Base-by-base conservation (phyloP, 352 stramenopile genomes). In the Globisporangium cystogenes region DNA sequence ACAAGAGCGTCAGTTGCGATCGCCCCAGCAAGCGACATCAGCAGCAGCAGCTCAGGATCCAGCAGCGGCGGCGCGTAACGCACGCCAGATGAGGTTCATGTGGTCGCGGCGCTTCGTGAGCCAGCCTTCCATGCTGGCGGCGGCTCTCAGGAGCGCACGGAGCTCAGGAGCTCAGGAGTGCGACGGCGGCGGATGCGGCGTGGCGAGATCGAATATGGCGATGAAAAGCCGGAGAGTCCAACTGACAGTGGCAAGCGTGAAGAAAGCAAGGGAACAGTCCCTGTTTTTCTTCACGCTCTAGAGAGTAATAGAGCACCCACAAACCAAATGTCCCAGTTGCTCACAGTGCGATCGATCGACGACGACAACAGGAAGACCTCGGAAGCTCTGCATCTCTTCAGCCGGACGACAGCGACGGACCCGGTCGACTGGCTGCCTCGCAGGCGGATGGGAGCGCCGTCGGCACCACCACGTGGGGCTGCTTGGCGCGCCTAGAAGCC, bases 11-110 rank as follows among this genome's bases (percentile, higher is more conserved):
- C 26, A 29, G 26, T 29, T 29, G n/a, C n/a, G n/a, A n/a, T n/a
- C n/a, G n/a, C n/a, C n/a, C n/a, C n/a, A n/a, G n/a, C n/a, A n/a
- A n/a, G n/a, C n/a, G n/a, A n/a, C 26, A 29, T 5, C 26, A 29
- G 26, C 26, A 29, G 26, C 26, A 10, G 20, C 7, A 51, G 31
- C 46, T 42, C 26, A n/a, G n/a, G n/a, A n/a, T n/a, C n/a, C 26
- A 29, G 26, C 26, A 29, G 26, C 26, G 7, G 20, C 7, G 41
- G 31, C 46, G 42, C 26, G 36, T 5, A 2, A 68, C 78, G 64
- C 82, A 94, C 84, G 65, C 84, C 84, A 94, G 64, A 94, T 94
- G 61, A 94, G 76, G 66, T 94, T 94, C 84, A 94, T 94, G 72
- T 94, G 84, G 62, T 94, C 84, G 36, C 84, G 79, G 45, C 84